phyloP scores from a whole-genome alignment of 257 asterid species.

The Przewalskia tangutica region DNA sequence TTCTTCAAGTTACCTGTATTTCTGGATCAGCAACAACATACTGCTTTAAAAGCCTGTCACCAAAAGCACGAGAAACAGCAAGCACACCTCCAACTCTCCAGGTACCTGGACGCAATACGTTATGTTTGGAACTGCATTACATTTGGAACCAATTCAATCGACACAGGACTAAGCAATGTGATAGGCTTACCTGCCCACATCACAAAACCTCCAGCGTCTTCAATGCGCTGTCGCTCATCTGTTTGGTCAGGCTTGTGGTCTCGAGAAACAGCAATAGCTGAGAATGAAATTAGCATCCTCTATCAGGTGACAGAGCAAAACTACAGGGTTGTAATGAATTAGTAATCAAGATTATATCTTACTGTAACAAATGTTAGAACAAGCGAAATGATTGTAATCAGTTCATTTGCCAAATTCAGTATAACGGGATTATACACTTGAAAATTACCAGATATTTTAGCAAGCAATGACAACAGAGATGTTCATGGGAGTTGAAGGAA shows the following conservation, averaged over 20 bases:
- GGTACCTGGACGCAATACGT: slow-evolving; percentile 45
- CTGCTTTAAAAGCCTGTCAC: slow-evolving; percentile 82
- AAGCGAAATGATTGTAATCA: not conserved
- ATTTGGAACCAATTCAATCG: not conserved
- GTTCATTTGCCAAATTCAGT: not conserved
- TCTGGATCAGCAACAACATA: slow-evolving; percentile 96
- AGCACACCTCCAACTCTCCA: slow-evolving; percentile 99
- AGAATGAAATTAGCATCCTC: slow-evolving; percentile 10
- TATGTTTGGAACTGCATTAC: not conserved
- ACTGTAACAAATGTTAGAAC: not conserved
- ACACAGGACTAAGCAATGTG: not conserved
- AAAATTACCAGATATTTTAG: not conserved
- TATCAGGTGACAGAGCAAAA: not conserved
- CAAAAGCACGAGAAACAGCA: slow-evolving; percentile 98
- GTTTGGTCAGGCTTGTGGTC: slow-evolving; percentile 97
- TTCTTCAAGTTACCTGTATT: slow-evolving; percentile 45
- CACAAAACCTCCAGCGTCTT: slow-evolving; percentile 98
- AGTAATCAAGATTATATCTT: not conserved
- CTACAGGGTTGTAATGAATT: not conserved
- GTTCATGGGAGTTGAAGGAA: not conserved
- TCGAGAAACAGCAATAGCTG: slow-evolving; percentile 87
- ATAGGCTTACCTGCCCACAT: slow-evolving; percentile 90
- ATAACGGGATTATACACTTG: not conserved
- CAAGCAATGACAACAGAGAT: not conserved
- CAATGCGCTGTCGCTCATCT: slow-evolving; percentile 88